These are phyloP conservation scores for Tuber umbilicatum DNA, from an alignment of 495 filamentous ascomycete species.

Conservation along the genomic window DNA sequence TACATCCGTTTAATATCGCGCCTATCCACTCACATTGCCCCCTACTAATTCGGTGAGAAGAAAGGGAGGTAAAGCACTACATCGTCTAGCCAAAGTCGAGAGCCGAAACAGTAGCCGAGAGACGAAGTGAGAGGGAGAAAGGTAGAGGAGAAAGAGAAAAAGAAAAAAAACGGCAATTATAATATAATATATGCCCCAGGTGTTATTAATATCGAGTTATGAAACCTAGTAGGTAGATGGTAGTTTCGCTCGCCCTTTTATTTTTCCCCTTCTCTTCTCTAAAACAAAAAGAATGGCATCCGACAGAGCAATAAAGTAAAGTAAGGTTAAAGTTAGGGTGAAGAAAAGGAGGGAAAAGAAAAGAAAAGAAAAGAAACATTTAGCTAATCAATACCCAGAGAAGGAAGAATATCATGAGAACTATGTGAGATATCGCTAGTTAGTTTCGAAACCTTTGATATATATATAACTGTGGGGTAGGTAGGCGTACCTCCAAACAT, in stretches of 20 bases:
- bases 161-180: neutral
- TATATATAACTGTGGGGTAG: neutral
- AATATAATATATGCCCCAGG: slow-evolving; percentile 1
- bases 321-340: neutral
- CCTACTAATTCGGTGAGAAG: neutral
- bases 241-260: neutral
- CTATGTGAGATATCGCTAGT: slow-evolving; percentile 7
- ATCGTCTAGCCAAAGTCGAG: neutral
- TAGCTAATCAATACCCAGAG: slow-evolving; percentile 45
- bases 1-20: neutral
- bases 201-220: neutral
- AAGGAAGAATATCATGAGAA: slow-evolving; percentile 54
- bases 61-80: neutral
- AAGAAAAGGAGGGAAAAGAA: neutral
- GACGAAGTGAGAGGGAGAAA: neutral
- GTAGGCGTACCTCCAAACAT: slow-evolving; percentile 74
- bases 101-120: neutral
- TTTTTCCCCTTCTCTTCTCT: neutral
- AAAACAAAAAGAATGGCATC: neutral
- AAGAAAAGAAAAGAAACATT: neutral
- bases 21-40: neutral
- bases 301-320: neutral
- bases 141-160: neutral
- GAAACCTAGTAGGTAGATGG: neutral
- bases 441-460: slow-evolving; percentile 10